Evolutionary conservation across 192 early-diverging fungal species (phyloP), one percentile per base, ranked within the genome.

Genomic region (Coemansia sp.): DNA sequence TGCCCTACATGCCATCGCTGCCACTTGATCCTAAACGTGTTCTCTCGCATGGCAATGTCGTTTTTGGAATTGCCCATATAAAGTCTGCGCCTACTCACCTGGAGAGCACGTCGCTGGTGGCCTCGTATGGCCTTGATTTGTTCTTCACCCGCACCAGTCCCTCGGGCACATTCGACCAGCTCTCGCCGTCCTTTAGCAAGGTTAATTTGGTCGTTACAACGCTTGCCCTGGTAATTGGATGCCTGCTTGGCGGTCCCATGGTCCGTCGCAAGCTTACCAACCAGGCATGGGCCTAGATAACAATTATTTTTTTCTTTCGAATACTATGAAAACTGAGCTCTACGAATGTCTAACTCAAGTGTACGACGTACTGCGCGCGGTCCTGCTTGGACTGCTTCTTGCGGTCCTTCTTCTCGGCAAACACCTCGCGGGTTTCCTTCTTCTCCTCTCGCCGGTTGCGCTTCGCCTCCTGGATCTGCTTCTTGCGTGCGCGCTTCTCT

Each of bases 171-270:
- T 99, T 99, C 82, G 97, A 99, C 81, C 85, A 92, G 51, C 77
- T 99, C 63, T 91, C 90, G 76, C 92, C 95, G 71, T 88, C 91
- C 62, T 99, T 99, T 81, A 93, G 86, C 71, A 95, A 96, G 67
- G 74, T 82, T 16, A 88, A 90, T 60, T 77, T 99, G 71, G 74
- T 96, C 46, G 70, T 85, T 63, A 97, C 96, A 0, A 91, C 96
- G 33, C 83, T 90, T n/a, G 88, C 83, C 13, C 82, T 99, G 60
- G 74, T 87, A 0, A 83, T 85, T 13, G 91, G 88, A 16, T 88
- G 96, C 67, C 59, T 89, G 56, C 83, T 95, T 50, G 86, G 89
- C 24, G 77, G 78, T 34, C 89, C 92, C 7, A 88, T 92, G 86
- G 90, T 93, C 14, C 84, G 83, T 20, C 76, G 88, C 67, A 86